Evolutionary conservation across 306 rosid genomes (phyloP).

Genomic region (Aeschynomene evenia): DNA sequence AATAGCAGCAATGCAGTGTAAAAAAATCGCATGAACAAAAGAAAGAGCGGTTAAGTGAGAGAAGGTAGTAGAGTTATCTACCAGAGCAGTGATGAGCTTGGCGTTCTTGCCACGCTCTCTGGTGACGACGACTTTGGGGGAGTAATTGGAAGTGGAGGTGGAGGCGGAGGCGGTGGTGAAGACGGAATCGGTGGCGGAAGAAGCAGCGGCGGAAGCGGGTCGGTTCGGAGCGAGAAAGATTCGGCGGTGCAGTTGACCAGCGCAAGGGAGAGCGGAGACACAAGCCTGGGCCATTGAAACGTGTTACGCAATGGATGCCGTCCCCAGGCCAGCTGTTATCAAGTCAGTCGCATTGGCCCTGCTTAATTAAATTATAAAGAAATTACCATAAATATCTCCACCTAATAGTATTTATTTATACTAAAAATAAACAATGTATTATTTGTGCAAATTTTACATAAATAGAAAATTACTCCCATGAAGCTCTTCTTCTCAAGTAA

Average conservation of each 20-base stretch:
- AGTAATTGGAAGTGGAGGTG: slow-evolving; percentile 25
- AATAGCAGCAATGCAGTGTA: neutral
- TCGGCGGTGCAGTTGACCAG: slow-evolving; percentile 53
- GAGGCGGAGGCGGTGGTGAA: slow-evolving; percentile 28
- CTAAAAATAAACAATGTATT: too few relatives aligned
- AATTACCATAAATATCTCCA: neutral
- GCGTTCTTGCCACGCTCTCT: slow-evolving; percentile 97
- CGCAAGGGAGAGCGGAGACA: slow-evolving; percentile 34
- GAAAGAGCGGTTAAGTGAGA: neutral
- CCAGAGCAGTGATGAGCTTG: slow-evolving; percentile 87
- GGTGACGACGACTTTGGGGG: slow-evolving; percentile 78
- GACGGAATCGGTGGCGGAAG: slow-evolving; percentile 34
- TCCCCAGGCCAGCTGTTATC: slow-evolving; percentile 47
- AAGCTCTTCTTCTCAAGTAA: too few relatives aligned
- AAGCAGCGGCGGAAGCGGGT: slow-evolving; percentile 21
- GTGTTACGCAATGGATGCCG: slow-evolving; percentile 49
- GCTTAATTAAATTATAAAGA: neutral
- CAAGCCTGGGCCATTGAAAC: slow-evolving; percentile 70
- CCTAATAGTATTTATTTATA: neutral
- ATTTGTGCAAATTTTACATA: too few relatives aligned
- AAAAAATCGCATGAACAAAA: neutral
- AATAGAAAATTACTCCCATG: too few relatives aligned
- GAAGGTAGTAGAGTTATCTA: slow-evolving; percentile 14
- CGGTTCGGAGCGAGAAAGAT: slow-evolving; percentile 34
- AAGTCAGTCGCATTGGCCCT: neutral